Conservation (phyloP, 371 early-diverging fungal species). For the Mucor indicus region DNA sequence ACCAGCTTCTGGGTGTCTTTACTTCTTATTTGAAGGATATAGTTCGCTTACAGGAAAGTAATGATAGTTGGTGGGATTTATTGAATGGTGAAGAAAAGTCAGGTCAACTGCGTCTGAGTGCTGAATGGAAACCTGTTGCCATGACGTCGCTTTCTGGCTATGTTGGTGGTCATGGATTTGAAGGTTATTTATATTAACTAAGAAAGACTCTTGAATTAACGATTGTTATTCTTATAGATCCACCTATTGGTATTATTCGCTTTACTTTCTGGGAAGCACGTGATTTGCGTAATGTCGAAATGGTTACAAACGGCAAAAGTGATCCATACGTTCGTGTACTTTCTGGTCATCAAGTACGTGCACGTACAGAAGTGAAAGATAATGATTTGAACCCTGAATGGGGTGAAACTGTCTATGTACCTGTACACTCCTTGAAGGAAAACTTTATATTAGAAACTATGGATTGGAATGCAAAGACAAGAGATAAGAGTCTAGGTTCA, state of each 20-base stretch:
- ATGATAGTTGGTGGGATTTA: slow-evolving; percentile 49
- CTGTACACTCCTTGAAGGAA: slow-evolving; percentile 69
- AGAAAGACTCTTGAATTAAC: background rate
- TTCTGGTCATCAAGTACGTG: slow-evolving; percentile 59
- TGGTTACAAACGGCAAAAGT: slow-evolving; percentile 63
- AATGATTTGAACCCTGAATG: slow-evolving; percentile 83
- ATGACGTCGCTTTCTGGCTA: slow-evolving; percentile 44
- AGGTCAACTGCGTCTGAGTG: slow-evolving; percentile 48
- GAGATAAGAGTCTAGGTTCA: slow-evolving; percentile 68
- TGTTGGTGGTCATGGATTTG: slow-evolving; percentile 34
- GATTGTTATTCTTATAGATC: no score
- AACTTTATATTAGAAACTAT: slow-evolving; percentile 70
- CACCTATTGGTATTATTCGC: slow-evolving; percentile 82
- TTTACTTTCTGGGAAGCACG: slow-evolving; percentile 74
- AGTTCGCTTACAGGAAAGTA: slow-evolving; percentile 24
- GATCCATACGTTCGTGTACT: slow-evolving; percentile 83
- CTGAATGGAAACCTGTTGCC: slow-evolving; percentile 57
- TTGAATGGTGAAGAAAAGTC: slow-evolving; percentile 18
- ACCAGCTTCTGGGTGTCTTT: slow-evolving; percentile 32
- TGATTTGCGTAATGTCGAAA: slow-evolving; percentile 71
- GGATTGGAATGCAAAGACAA: slow-evolving; percentile 70
- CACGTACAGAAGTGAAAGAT: slow-evolving; percentile 68
- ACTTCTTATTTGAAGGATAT: slow-evolving; percentile 30
- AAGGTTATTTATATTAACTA: slow-evolving; percentile 20
- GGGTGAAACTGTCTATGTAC: slow-evolving; percentile 77